These are phyloP conservation scores for Blastocystis sp. DNA, from an alignment of 352 stramenopile species.

Conservation along the genomic window DNA sequence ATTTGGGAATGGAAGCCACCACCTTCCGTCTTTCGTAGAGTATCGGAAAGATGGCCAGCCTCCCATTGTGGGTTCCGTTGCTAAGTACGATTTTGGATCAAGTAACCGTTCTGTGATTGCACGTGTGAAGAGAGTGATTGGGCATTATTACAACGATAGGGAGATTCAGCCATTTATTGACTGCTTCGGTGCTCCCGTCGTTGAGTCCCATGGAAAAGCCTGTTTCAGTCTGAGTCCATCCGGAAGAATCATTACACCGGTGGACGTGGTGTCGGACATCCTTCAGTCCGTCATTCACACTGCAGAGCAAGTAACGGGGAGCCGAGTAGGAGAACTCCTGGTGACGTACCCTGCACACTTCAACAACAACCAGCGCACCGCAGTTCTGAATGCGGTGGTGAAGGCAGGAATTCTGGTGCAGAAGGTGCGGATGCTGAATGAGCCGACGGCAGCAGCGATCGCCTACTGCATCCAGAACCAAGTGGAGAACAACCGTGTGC, in stretches of 20 bases:
- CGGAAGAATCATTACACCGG: not conserved
- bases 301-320: not conserved
- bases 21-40: not conserved
- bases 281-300: not conserved
- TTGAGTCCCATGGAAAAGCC: not conserved
- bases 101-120: not conserved
- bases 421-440: constrained; percentile 18
- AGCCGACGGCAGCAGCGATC: constrained; percentile 33
- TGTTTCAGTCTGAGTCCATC: not conserved
- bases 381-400: not conserved
- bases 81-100: not conserved
- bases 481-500: constrained; percentile 15
- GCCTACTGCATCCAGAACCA: constrained; percentile 18
- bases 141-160: not conserved
- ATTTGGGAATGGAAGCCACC: not conserved
- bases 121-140: constrained; percentile 10
- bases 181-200: not conserved
- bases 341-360: constrained; percentile 36
- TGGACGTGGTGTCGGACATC: not conserved
- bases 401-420: not conserved
- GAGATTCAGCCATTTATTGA: not conserved
- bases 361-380: constrained; percentile 20
- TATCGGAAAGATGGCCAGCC: not conserved
- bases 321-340: not conserved
- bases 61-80: not conserved